Evolutionary conservation across 1,284 basidiomycete genomes (phyloP), one percentile per base, ranked within the genome.

Genomic region (Fomes fomentarius): DNA sequence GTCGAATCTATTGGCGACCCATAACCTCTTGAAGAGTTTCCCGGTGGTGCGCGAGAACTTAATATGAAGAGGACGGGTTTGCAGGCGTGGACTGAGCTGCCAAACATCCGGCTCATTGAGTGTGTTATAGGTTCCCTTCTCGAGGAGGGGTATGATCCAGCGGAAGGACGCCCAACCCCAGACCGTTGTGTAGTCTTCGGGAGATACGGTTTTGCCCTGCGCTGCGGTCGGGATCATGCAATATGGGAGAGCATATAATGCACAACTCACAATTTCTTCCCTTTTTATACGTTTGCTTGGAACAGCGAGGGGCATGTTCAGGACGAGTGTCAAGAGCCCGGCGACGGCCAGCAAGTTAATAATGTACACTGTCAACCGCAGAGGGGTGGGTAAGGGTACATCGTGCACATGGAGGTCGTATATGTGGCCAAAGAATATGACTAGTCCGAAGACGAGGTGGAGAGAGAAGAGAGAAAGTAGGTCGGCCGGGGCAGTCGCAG

Each of bases 81-180:
- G 84, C 66, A 89, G 74, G 0, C 84, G 85, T 3, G 84, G 81
- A 46, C 87, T 89, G 22, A 95, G 74, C 2, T 72, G 62, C 78
- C 89, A 93, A 0, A 94, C 80, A 63, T 93, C 90, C 0, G 74
- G 70, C 56, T 90, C 85, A 53, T 87, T 78, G 19, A 94, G 73
- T 11, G 87, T 89, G 8, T 74, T 76, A 48, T 76, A 63, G 15
- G 81, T 78, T 12, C 90, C 90, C 71, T 82, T 74, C 49, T 72
- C 65, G 54, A 95, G 79, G 22, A 94, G 75, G 0, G 85, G 83
- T 54, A 81, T 78, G 41, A 94, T 77, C 93, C 93, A 95, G 25
- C 67, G 72, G 72, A 94, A 95, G 0, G 87, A 85, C n/a, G 89
- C 72, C 89, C 92, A 94, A 6, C 83, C 79, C 72, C 80, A 86